Evolutionary conservation across 2,329 filamentous ascomycete genomes (phyloP), one percentile per base, ranked within the genome.

Genomic region (Cercospora sp.): DNA sequence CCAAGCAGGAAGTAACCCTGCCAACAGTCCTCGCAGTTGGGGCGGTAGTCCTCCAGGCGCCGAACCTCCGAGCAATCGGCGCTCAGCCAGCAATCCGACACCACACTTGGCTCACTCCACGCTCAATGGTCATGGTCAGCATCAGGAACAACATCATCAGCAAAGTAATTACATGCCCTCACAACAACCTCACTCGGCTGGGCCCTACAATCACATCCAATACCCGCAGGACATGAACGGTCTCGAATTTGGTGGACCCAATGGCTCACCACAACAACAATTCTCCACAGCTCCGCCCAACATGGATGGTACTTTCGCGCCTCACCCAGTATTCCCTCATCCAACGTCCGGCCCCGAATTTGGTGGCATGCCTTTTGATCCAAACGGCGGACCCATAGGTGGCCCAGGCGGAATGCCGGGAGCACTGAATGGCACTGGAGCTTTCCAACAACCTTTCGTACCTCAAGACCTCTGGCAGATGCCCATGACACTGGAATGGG

Each of bases 401-500:
- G 64, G 48, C 10, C 33, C 60, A 18, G 60, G 36, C 18, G 51
- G 57, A 30, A 36, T 33, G n/a, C 53, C 60, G 9, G 61, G 53
- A 4, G 53, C 65, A 9, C 26, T 61, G n/a, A 63, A 63, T 23
- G 64, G 61, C 23, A 63, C 48, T 10, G 71, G 69, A 31, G 78
- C 84, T 18, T 93, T 94, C 76, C 90, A 94, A 75, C 91, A 96
- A 73, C 94, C 94, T 0, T 90, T 97, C 75, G 88, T 98, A 23
- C 94, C 95, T 4, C 93, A 94, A 74, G 95, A 98, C 80, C 81
- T 98, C 28, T 99, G 95, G 89, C 91, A 94, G 78, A 90, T 98
- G 87, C 94, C 94, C 1, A 97, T 97, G 90, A 96, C 92, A 2
- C 85, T 98, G 23, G 94, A 98, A 77, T 97, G 94, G 93, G 93